Conservation (phyloP, 768 basidiomycete genomes). For the Hericium erinaceus region DNA sequence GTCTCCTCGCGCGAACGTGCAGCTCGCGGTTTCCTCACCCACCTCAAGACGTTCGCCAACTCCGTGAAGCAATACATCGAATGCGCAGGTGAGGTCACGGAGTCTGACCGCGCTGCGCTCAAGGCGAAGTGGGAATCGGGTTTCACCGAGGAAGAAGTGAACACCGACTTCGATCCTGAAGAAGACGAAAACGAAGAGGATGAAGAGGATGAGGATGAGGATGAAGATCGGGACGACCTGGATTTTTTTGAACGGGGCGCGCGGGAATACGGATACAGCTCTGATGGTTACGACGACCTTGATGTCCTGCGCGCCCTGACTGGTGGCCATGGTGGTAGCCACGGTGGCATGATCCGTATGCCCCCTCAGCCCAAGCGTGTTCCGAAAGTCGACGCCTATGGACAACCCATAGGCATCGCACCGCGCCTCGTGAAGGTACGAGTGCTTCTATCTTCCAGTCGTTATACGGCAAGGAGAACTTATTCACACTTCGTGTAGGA, state of each 20-base stretch:
- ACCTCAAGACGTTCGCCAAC: conserved; percentile 39
- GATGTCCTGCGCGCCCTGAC: background rate
- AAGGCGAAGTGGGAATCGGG: conserved; percentile 44
- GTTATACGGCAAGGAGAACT: background rate
- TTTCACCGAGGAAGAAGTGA: conserved; percentile 18
- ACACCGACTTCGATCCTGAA: background rate
- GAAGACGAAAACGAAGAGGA: no score
- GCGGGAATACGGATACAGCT: conserved; percentile 17
- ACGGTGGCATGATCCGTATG: conserved; percentile 3
- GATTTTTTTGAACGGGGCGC: background rate
- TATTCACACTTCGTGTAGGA: conserved; percentile 25
- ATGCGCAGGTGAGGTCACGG: conserved; percentile 44
- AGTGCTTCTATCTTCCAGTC: background rate
- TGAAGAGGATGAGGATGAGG: conserved; percentile 5
- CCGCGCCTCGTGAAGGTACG: conserved; percentile 34
- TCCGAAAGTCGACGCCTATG: conserved; percentile 26
- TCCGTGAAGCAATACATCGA: conserved; percentile 39
- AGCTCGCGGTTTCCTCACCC: conserved; percentile 33
- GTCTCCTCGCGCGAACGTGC: conserved; percentile 40
- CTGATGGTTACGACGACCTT: conserved; percentile 17
- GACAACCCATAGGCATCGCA: conserved; percentile 36
- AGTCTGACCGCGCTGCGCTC: conserved; percentile 38
- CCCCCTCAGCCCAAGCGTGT: conserved; percentile 20
- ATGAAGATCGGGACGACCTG: conserved; percentile 3
- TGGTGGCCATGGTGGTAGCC: background rate